Evolutionary conservation across 768 basidiomycete genomes (phyloP).

Genomic region (Podaxis sp.): DNA sequence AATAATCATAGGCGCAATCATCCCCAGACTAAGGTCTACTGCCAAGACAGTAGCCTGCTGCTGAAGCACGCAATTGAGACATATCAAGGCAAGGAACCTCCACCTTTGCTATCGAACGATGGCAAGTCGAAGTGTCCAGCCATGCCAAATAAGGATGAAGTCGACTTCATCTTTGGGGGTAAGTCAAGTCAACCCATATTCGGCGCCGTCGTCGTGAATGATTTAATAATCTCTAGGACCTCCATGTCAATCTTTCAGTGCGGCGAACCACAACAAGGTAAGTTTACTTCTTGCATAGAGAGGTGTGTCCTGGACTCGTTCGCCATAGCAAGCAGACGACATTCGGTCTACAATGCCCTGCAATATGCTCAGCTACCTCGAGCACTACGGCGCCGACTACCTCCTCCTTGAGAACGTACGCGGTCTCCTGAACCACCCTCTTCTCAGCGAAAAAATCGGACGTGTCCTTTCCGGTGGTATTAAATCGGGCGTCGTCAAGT

Average conservation of each 20-base stretch:
- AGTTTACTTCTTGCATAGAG: slow-evolving; percentile 13
- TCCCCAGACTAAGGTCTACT: slow-evolving; percentile 54
- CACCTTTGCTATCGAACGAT: slow-evolving; percentile 37
- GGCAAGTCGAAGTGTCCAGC: slow-evolving; percentile 29
- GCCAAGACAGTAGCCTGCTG: slow-evolving; percentile 57
- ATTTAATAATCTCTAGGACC: slow-evolving; percentile 43
- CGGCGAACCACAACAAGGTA: slow-evolving; percentile 59
- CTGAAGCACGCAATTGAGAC: slow-evolving; percentile 54
- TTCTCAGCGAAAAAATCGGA: slow-evolving; percentile 29
- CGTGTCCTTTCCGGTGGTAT: slow-evolving; percentile 32
- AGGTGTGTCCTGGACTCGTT: too few species aligned
- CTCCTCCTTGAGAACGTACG: slow-evolving; percentile 72
- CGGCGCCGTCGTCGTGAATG: neutral
- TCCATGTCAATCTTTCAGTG: slow-evolving; percentile 72
- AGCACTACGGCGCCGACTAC: slow-evolving; percentile 57
- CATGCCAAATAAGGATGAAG: slow-evolving; percentile 55
- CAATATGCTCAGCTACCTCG: slow-evolving; percentile 69
- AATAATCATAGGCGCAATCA: slow-evolving; percentile 50
- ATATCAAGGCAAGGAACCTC: slow-evolving; percentile 34
- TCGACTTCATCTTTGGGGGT: slow-evolving; percentile 77
- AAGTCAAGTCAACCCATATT: slow-evolving; percentile 13
- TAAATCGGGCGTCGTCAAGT: slow-evolving; percentile 59
- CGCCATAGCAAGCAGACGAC: slow-evolving; percentile 50
- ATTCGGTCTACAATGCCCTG: slow-evolving; percentile 60
- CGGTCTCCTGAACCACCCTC: slow-evolving; percentile 50